These are phyloP conservation scores for Metarhizium sp. DNA, from an alignment of 2,329 filamentous ascomycete species.

Conservation along the genomic window DNA sequence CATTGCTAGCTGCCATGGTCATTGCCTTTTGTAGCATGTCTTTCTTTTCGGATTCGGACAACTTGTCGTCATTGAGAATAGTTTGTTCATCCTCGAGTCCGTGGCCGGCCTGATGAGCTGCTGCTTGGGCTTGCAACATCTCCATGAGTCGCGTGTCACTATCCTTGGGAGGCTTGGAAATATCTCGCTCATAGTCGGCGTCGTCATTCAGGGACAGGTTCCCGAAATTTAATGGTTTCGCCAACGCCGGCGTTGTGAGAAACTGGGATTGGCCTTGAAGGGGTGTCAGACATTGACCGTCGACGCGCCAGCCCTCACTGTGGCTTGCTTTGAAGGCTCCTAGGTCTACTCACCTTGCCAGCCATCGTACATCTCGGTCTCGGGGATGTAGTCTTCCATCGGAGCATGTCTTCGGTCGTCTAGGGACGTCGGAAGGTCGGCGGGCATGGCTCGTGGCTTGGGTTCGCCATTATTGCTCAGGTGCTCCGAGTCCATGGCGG, in stretches of 20 bases:
- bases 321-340: not conserved
- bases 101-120: slow-evolving; percentile 65
- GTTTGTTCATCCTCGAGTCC: slow-evolving; percentile 71
- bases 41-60: slow-evolving; percentile 69
- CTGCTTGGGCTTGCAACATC: slow-evolving; percentile 89
- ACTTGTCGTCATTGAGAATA: slow-evolving; percentile 63
- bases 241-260: slow-evolving; percentile 73
- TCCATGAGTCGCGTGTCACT: slow-evolving; percentile 86
- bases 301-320: not conserved
- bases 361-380: slow-evolving; percentile 97
- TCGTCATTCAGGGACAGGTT: slow-evolving; percentile 76
- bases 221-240: slow-evolving; percentile 73
- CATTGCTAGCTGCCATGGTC: slow-evolving; percentile 94
- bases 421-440: slow-evolving; percentile 82
- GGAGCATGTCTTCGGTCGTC: slow-evolving; percentile 72
- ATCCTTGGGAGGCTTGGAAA: slow-evolving; percentile 50
- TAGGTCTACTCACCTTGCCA: slow-evolving; percentile 66
- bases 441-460: slow-evolving; percentile 53
- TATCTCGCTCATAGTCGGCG: slow-evolving; percentile 53
- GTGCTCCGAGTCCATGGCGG: slow-evolving; percentile 51
- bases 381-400: slow-evolving; percentile 52
- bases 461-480: slow-evolving; percentile 28
- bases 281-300: slow-evolving; percentile 10
- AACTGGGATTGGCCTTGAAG: slow-evolving; percentile 84
- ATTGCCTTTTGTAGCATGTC: slow-evolving; percentile 76